Conservation (phyloP, 495 filamentous ascomycete species). For the Xylaria palmicola region DNA sequence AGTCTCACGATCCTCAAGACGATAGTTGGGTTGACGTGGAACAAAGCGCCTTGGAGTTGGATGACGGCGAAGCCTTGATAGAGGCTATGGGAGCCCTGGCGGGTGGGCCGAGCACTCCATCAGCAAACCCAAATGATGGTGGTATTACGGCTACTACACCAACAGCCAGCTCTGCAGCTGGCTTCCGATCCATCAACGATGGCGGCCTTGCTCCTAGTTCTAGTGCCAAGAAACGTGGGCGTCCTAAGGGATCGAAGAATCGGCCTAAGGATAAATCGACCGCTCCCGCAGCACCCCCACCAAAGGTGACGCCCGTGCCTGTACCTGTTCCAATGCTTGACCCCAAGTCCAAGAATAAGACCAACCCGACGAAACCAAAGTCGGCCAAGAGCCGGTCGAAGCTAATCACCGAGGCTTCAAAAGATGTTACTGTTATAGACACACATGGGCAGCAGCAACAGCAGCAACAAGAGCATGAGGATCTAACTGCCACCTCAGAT, state of each 20-base stretch:
- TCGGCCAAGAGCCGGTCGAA: slow-evolving; percentile 30
- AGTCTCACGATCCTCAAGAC: slow-evolving; percentile 28
- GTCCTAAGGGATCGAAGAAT: slow-evolving; percentile 51
- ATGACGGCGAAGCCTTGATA: slow-evolving; percentile 26
- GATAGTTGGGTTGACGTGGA: slow-evolving; percentile 37
- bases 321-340: slow-evolving; percentile 30
- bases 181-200: slow-evolving; percentile 34
- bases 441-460: slow-evolving; percentile 13
- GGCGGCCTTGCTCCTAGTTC: slow-evolving; percentile 20
- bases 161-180: slow-evolving; percentile 23
- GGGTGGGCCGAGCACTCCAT: slow-evolving; percentile 24
- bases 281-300: slow-evolving; percentile 18
- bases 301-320: slow-evolving; percentile 34
- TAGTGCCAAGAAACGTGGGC: slow-evolving; percentile 28
- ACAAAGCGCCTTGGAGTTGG: slow-evolving; percentile 25
- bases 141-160: slow-evolving; percentile 22
- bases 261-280: slow-evolving; percentile 36
- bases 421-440: slow-evolving; percentile 5
- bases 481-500: neutral
- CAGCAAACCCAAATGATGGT: slow-evolving; percentile 13
- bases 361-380: slow-evolving; percentile 27
- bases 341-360: slow-evolving; percentile 24
- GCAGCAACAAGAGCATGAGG: slow-evolving; percentile 7
- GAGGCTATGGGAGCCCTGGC: slow-evolving; percentile 21
- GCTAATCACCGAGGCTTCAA: slow-evolving; percentile 12